A percentile compares a stretch with the other conserved stretches of the same genome.
These are phyloP conservation scores for Plasmodium relictum DNA, from an alignment of 169 alveolate species.

Conservation along the genomic window DNA sequence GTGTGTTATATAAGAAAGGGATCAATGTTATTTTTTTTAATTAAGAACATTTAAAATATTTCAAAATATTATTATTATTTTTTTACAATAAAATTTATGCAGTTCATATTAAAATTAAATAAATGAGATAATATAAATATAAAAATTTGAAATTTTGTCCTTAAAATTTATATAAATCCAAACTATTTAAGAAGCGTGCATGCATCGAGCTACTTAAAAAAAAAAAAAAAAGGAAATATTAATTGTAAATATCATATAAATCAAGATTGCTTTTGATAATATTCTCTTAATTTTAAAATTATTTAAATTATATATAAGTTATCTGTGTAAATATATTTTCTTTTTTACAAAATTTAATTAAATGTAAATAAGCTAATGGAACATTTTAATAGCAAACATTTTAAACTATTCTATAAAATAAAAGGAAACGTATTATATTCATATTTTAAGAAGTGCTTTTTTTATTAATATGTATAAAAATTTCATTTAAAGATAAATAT, in stretches of 20 bases:
- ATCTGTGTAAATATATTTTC: too few relatives aligned
- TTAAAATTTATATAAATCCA: neutral
- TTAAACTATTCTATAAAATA: too few relatives aligned
- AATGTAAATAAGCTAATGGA: too few relatives aligned
- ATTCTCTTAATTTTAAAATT: too few relatives aligned
- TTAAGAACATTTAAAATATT: neutral
- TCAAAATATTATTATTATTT: neutral
- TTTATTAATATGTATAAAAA: neutral
- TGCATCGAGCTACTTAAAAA: conserved; percentile 61
- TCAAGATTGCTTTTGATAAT: too few relatives aligned
- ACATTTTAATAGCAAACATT: too few relatives aligned
- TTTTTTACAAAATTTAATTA: too few relatives aligned
- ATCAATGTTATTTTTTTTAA: conserved; percentile 55
- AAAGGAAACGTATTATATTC: too few relatives aligned
- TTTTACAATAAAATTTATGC: neutral
- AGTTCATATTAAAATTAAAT: neutral
- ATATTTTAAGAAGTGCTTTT: neutral
- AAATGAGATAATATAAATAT: neutral
- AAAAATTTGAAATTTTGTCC: neutral
- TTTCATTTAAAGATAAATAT: neutral
- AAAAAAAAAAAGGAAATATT: conserved; percentile 4
- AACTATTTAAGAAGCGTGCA: conserved; percentile 18
- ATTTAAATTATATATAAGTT: too few relatives aligned
- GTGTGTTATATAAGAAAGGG: conserved; percentile 40
- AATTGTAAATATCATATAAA: too few relatives aligned